These are phyloP conservation scores for Auricularia sp. DNA, from an alignment of 768 basidiomycete species.

Conservation along the genomic window DNA sequence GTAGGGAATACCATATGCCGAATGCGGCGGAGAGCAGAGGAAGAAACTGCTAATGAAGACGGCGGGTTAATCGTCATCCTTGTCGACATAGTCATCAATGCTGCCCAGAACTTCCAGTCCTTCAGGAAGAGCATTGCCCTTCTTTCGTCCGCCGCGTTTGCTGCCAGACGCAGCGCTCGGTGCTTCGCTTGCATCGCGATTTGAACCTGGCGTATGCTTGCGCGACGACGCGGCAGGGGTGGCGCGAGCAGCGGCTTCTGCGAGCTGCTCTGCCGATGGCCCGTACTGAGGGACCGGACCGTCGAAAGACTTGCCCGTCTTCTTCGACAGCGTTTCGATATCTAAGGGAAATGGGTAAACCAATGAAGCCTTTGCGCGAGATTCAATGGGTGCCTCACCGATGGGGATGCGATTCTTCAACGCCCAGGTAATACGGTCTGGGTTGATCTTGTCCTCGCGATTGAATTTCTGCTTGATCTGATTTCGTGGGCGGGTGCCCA, in stretches of 20 bases:
- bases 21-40: too few species aligned
- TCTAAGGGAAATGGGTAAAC: background rate
- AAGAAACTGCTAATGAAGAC: too few species aligned
- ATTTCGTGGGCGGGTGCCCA: slow-evolving; percentile 77
- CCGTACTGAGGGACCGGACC: background rate
- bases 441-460: slow-evolving; percentile 74
- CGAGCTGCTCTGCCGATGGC: background rate
- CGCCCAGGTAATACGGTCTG: slow-evolving; percentile 62
- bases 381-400: slow-evolving; percentile 34
- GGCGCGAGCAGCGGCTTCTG: background rate
- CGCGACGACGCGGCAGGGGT: background rate
- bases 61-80: background rate
- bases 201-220: background rate
- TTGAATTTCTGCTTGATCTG: slow-evolving; percentile 93
- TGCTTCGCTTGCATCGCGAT: background rate
- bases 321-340: background rate
- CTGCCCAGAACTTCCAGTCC: background rate
- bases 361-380: background rate
- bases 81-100: background rate
- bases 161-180: background rate
- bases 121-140: background rate
- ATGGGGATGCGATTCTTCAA: slow-evolving; percentile 69
- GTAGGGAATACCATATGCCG: too few species aligned
- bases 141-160: background rate
- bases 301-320: background rate